Evolutionary conservation across 2,329 filamentous ascomycete species (phyloP).

Genomic region (Aspergillus phoenicis): DNA sequence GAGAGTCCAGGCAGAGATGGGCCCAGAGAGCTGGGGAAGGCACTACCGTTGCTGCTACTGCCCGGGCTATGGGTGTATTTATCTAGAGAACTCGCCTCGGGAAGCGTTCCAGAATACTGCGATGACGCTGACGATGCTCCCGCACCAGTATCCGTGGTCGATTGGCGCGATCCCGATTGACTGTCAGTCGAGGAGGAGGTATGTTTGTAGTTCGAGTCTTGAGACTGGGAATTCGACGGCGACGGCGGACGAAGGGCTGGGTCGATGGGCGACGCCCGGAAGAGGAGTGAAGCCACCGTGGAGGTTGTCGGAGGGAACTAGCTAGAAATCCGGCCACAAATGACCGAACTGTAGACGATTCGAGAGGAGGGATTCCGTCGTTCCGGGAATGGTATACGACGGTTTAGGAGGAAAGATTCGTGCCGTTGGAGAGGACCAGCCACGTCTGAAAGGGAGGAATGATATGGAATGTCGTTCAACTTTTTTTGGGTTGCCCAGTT

Average conservation of each 20-base stretch:
- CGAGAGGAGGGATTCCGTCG: neutral
- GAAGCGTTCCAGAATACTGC: slow-evolving; percentile 44
- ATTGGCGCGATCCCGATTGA: slow-evolving; percentile 50
- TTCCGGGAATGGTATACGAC: slow-evolving; percentile 9
- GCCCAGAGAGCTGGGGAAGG: slow-evolving; percentile 38
- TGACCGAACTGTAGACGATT: slow-evolving; percentile 34
- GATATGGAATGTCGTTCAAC: slow-evolving; percentile 21
- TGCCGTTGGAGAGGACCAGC: slow-evolving; percentile 23
- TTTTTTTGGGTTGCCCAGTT: slow-evolving; percentile 9
- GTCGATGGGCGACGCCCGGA: slow-evolving; percentile 62
- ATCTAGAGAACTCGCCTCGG: slow-evolving; percentile 33
- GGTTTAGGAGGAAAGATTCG: slow-evolving; percentile 12
- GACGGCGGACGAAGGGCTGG: slow-evolving; percentile 50
- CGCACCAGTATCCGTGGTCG: slow-evolving; percentile 45
- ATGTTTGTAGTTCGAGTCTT: slow-evolving; percentile 43
- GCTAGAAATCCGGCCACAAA: slow-evolving; percentile 36
- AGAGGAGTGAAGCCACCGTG: slow-evolving; percentile 61
- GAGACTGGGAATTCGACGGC: slow-evolving; percentile 43
- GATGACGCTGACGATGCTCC: slow-evolving; percentile 58
- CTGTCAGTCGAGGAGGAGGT: slow-evolving; percentile 51
- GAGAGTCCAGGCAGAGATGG: slow-evolving; percentile 60
- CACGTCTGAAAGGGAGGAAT: slow-evolving; percentile 27
- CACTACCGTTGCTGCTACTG: slow-evolving; percentile 28
- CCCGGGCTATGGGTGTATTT: slow-evolving; percentile 29
- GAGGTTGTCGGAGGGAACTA: slow-evolving; percentile 54